Evolutionary conservation across 2,329 filamentous ascomycete species (phyloP).

Genomic region (Aspergillus felis): DNA sequence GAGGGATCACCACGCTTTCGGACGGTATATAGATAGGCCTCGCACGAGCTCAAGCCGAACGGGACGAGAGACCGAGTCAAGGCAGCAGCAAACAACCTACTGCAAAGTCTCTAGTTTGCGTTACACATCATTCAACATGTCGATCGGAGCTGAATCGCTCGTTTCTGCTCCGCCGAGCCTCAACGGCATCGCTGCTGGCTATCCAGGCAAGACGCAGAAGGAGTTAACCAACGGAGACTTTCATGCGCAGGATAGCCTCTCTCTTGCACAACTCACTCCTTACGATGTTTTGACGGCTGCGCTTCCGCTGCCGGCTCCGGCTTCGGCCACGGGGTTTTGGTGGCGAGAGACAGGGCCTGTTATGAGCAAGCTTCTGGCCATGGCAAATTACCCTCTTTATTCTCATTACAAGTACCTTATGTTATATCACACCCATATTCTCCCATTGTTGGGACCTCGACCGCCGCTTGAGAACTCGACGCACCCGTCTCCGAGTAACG

Average conservation of each 20-base stretch:
- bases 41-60: too few relatives aligned
- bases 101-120: too few relatives aligned
- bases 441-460: not conserved
- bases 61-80: too few relatives aligned
- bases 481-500: not conserved
- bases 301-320: not conserved
- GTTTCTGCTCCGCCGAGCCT: too few relatives aligned
- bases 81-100: not conserved
- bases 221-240: too few relatives aligned
- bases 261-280: not conserved
- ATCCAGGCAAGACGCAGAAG: too few relatives aligned
- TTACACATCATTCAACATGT: too few relatives aligned
- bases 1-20: too few relatives aligned
- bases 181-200: too few relatives aligned
- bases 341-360: not conserved
- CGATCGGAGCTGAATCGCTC: too few relatives aligned
- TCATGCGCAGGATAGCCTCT: not conserved
- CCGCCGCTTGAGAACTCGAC: not conserved
- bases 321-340: not conserved
- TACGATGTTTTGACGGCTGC: not conserved
- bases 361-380: not conserved
- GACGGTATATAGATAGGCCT: not conserved
- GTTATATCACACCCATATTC: not conserved
- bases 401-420: not conserved
- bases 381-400: not conserved